Conservation (phyloP, 2,329 filamentous ascomycete genomes). For the Colletotrichum brevisporum region DNA sequence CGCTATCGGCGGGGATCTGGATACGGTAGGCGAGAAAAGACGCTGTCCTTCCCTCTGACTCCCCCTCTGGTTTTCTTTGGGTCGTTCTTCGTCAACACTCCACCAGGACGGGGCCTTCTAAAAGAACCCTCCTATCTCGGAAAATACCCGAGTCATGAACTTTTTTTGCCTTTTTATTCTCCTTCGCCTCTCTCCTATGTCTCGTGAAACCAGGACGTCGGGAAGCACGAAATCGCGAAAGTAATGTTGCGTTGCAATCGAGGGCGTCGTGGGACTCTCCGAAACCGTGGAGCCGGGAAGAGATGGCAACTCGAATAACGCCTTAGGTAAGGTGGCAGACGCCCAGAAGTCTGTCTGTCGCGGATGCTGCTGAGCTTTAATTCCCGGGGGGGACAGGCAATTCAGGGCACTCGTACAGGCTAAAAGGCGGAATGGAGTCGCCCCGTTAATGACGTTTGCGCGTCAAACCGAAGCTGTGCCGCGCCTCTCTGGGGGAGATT, state of each 20-base stretch:
- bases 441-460: slow-evolving; percentile 40
- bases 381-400: background rate
- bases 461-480: slow-evolving; percentile 15
- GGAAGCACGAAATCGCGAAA: background rate
- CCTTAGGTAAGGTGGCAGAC: background rate
- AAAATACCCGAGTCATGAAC: slow-evolving; percentile 23
- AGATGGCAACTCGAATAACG: background rate
- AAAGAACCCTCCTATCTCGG: slow-evolving; percentile 21
- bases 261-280: slow-evolving; percentile 23
- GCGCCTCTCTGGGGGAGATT: slow-evolving; percentile 10
- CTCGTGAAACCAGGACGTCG: background rate
- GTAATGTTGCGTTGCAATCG: slow-evolving; percentile 24
- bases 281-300: slow-evolving; percentile 20
- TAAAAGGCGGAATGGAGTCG: slow-evolving; percentile 39
- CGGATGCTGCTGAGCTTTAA: slow-evolving; percentile 16
- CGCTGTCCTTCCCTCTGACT: background rate
- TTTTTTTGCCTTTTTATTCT: background rate
- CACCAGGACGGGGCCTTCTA: slow-evolving; percentile 32
- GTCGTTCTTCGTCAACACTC: slow-evolving; percentile 29
- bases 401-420: slow-evolving; percentile 33
- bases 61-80: slow-evolving; percentile 29
- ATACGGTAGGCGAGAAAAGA: slow-evolving; percentile 15
- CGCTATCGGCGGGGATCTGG: slow-evolving; percentile 27
- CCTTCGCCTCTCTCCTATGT: background rate
- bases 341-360: slow-evolving; percentile 17